Conservation (phyloP, 129 eudicot genomes). For the Escallonia rubra region DNA sequence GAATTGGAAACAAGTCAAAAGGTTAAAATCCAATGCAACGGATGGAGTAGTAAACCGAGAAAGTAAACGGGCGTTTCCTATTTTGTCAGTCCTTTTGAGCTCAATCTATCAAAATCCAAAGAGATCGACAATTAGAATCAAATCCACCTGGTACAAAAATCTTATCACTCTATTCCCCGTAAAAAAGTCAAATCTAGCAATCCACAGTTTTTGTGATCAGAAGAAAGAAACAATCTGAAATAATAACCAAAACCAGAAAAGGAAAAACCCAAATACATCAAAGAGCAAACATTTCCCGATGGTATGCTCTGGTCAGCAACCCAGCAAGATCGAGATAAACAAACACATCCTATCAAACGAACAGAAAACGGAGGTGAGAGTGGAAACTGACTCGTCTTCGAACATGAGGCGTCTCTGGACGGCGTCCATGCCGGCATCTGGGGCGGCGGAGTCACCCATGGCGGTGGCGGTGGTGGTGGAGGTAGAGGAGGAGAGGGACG, state of each 20-base stretch:
- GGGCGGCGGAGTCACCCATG: constrained; percentile 15
- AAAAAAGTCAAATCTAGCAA: no score
- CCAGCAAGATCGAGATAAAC: neutral
- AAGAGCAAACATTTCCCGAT: no score
- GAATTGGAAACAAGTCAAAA: no score
- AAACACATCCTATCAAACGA: neutral
- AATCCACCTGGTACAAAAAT: neutral
- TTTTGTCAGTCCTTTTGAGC: no score
- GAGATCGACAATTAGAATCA: no score
- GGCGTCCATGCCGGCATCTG: constrained; percentile 69
- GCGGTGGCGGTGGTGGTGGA: constrained; percentile 6
- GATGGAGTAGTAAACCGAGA: no score
- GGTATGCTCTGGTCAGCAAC: no score
- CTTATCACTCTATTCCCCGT: neutral
- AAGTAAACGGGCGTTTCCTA: no score
- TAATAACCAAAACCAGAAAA: neutral
- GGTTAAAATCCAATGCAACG: no score
- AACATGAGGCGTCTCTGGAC: constrained; percentile 88
- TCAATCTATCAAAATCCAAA: no score
- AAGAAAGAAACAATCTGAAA: no score
- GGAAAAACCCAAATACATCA: neutral
- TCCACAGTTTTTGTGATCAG: no score
- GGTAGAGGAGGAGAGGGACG: neutral
- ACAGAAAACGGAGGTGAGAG: neutral
- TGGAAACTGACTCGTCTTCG: constrained; percentile 73